Evolutionary conservation across 2,329 filamentous ascomycete species (phyloP).

Genomic region (Tolypocladium sp.): DNA sequence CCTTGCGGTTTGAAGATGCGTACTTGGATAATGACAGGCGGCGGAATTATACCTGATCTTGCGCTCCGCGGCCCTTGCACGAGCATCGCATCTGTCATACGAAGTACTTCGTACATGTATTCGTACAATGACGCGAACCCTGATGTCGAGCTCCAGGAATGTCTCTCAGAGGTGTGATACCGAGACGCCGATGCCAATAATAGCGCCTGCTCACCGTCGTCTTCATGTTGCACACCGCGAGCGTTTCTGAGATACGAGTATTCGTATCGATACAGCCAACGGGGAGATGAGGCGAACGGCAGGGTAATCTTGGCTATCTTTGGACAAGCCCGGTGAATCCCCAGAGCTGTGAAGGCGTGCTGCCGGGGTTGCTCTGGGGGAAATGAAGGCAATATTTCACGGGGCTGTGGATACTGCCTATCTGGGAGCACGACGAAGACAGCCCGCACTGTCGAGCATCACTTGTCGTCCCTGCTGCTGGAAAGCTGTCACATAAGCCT

Average conservation of each 20-base stretch:
- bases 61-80: neutral
- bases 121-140: neutral
- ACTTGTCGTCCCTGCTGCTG: neutral
- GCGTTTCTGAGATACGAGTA: neutral
- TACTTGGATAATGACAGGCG: neutral
- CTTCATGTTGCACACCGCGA: neutral
- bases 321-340: neutral
- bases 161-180: neutral
- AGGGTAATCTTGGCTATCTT: neutral
- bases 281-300: neutral
- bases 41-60: neutral
- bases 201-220: neutral
- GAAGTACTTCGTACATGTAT: too few relatives aligned
- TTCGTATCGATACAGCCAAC: neutral
- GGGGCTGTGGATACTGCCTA: neutral
- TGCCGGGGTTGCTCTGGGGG: neutral
- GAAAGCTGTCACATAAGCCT: neutral
- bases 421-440: neutral
- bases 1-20: constrained; percentile 22
- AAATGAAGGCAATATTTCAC: neutral
- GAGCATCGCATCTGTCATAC: neutral
- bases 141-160: too few relatives aligned
- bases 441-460: neutral
- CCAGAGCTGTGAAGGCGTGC: neutral
- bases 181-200: neutral